These are phyloP conservation scores for Warburgia ugandensis DNA, from an alignment of 164 flowering plant genomes.

Conservation along the genomic window DNA sequence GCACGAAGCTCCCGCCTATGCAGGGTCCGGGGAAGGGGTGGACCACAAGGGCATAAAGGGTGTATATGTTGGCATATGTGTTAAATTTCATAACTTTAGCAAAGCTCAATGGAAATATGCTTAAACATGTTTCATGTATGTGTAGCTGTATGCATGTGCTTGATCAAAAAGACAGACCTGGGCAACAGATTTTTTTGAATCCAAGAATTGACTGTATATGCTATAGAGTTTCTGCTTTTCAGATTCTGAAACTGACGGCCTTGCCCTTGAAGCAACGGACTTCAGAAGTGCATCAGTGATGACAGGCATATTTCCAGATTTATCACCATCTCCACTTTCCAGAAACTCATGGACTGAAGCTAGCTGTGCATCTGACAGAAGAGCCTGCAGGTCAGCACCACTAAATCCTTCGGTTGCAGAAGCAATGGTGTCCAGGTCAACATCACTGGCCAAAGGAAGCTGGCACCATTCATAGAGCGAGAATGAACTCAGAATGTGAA, in stretches of 20 bases:
- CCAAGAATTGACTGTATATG: conserved; percentile 79
- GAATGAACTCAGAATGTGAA: not conserved
- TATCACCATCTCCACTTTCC: conserved; percentile 21
- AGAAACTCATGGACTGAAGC: conserved; percentile 77
- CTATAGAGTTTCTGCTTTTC: conserved; percentile 68
- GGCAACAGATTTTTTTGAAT: conserved; percentile 64
- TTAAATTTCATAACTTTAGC: too few species aligned
- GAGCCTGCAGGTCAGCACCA: conserved; percentile 97
- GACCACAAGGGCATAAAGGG: too few species aligned
- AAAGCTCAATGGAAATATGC: too few species aligned
- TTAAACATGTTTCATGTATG: not conserved
- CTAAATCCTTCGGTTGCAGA: conserved; percentile 87
- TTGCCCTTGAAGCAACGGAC: conserved; percentile 60
- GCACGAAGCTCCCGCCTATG: too few species aligned
- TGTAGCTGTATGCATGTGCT: not conserved
- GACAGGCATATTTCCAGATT: conserved; percentile 42
- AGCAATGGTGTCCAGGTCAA: conserved; percentile 66
- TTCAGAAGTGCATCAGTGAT: conserved; percentile 53
- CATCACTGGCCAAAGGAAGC: conserved; percentile 71
- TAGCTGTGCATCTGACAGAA: conserved; percentile 90
- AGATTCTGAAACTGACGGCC: conserved; percentile 79
- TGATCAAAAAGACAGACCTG: conserved; percentile 37
- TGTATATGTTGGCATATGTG: too few species aligned
- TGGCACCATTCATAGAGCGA: conserved; percentile 23
- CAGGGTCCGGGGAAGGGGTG: too few species aligned